Evolutionary conservation across 164 flowering plant species (phyloP), one percentile per base, ranked within the genome.

Genomic region (Protea cynaroides): DNA sequence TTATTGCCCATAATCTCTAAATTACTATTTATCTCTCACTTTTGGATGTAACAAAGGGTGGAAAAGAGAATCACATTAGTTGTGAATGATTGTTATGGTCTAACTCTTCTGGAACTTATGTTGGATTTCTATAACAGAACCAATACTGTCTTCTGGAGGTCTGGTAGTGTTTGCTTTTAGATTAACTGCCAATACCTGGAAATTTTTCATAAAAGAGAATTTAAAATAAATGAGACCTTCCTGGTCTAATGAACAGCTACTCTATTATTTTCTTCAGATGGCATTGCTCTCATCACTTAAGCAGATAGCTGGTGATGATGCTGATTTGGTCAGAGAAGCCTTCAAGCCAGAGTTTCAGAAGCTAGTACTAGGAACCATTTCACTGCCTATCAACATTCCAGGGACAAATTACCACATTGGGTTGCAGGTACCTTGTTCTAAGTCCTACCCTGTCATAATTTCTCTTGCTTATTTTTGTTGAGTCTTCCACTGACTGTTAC

Each of bases 331-430:
- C 22, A 66, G 79, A 25, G 61, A 81, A 46, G 76, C 59, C 18
- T 84, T 95, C 76, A 82, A 68, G 79, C 79, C 86, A n/a, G 97
- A 86, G 75, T 92, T 95, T 73, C 86, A 79, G 54, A 88, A 90
- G 74, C 80, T 95, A 29, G 97, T 95, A 0, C 25, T 84, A 3
- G 99, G 99, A n/a, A 84, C 97, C 12, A 72, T 95, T 40, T 92
- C 99, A 0, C 66, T 95, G 50, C 97, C 98, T 36, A 92, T 95
- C 68, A 79, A 90, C 64, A 86, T 95, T 63, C 99, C 97, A 0
- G 91, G 90, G 56, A 88, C 98, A 25, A 95, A 82, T 68, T 95
- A 95, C 47, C 81, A 75, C 0, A 69, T 69, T 1, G 99, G 93
- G 0, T 63, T 88, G n/a, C 85, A 81, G 85, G 98, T 90, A 18